These are phyloP conservation scores for Xylariaceae sp. DNA, from an alignment of 2,329 filamentous ascomycete genomes.

Conservation along the genomic window DNA sequence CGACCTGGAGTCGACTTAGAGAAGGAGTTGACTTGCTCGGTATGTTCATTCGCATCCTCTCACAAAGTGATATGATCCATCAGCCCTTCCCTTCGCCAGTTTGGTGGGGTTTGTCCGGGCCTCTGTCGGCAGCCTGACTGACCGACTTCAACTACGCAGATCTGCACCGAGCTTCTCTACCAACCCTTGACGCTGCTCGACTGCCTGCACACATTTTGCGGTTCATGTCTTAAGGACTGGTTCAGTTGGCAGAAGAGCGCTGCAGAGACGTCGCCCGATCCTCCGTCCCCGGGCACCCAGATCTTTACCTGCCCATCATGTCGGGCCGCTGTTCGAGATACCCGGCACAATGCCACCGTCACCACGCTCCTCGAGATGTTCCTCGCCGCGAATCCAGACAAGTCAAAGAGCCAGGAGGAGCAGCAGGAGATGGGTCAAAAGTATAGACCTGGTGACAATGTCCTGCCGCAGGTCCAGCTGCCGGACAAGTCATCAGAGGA, in stretches of 20 bases:
- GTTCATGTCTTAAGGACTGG: constrained; percentile 93
- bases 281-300: constrained; percentile 42
- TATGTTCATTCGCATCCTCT: constrained; percentile 45
- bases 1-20: constrained; percentile 67
- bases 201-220: constrained; percentile 94
- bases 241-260: constrained; percentile 73
- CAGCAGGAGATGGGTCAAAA: constrained; percentile 69
- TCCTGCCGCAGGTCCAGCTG: constrained; percentile 60
- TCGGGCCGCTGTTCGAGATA: constrained; percentile 79
- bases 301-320: constrained; percentile 90
- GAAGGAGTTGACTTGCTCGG: constrained; percentile 91
- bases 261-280: constrained; percentile 46
- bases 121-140: constrained; percentile 2
- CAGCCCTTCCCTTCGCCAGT: background rate
- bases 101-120: background rate
- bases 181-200: constrained; percentile 88
- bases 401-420: constrained; percentile 65
- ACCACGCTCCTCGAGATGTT: constrained; percentile 89
- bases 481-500: constrained; percentile 50
- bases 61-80: background rate
- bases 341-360: constrained; percentile 84
- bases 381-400: constrained; percentile 72
- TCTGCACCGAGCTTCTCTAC: constrained; percentile 92
- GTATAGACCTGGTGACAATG: constrained; percentile 77
- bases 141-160: constrained; percentile 49